Conservation (phyloP, 441 rosid species). For the Breynia disticha region DNA sequence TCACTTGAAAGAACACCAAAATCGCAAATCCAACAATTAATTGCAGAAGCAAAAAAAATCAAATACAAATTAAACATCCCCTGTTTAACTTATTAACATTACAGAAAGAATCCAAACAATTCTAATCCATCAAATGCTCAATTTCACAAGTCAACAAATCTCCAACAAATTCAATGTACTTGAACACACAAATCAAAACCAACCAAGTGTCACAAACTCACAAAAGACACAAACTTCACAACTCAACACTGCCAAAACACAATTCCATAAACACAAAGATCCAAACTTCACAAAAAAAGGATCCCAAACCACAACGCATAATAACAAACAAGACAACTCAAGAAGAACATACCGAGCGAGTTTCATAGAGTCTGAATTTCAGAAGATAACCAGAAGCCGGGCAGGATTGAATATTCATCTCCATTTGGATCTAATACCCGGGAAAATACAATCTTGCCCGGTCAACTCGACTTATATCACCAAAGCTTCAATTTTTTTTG, state of each 20-base stretch:
- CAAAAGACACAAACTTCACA: not conserved
- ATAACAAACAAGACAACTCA: not conserved
- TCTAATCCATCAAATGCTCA: too few relatives aligned
- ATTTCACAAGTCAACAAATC: too few relatives aligned
- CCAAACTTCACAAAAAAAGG: not conserved
- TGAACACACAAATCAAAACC: not conserved
- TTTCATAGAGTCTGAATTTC: constrained; percentile 68
- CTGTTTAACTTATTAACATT: too few relatives aligned
- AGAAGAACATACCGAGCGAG: constrained; percentile 44
- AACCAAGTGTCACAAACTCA: not conserved
- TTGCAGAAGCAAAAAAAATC: too few relatives aligned
- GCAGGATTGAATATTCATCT: constrained; percentile 32
- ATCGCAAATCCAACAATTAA: too few relatives aligned
- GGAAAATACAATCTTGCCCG: not conserved
- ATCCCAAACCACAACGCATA: not conserved
- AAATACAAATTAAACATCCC: too few relatives aligned
- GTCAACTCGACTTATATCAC: not conserved
- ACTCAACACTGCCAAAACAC: not conserved
- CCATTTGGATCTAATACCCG: constrained; percentile 19
- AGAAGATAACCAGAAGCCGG: constrained; percentile 37
- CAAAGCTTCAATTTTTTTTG: not conserved
- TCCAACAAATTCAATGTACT: not conserved
- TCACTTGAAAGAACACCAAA: too few relatives aligned
- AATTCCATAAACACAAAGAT: not conserved
- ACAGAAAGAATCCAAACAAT: too few relatives aligned